These are phyloP conservation scores for Biscogniauxia sp. DNA, from an alignment of 2,329 filamentous ascomycete genomes.

Conservation along the genomic window DNA sequence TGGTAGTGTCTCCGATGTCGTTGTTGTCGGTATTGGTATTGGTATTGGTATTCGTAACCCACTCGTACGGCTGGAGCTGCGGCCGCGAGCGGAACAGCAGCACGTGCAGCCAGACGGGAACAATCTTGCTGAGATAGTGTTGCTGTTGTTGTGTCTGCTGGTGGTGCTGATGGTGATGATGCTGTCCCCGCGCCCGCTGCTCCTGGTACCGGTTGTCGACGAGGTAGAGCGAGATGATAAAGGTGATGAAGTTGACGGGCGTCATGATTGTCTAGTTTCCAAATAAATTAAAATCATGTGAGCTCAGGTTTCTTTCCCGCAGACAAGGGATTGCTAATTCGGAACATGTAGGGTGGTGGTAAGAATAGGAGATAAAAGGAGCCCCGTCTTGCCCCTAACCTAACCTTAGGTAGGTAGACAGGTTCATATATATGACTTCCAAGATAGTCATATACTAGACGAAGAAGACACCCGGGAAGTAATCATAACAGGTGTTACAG, in stretches of 20 bases:
- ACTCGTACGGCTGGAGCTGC: constrained; percentile 40
- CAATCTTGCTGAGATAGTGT: constrained; percentile 20
- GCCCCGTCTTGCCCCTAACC: too few species aligned
- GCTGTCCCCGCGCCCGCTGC: constrained; percentile 42
- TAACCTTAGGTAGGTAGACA: too few species aligned
- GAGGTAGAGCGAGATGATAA: constrained; percentile 62
- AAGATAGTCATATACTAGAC: too few species aligned
- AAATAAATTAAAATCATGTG: too few species aligned
- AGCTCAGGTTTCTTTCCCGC: too few species aligned
- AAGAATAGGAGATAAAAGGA: too few species aligned
- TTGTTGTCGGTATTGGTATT: not conserved
- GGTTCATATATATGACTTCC: too few species aligned
- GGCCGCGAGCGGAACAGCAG: constrained; percentile 40
- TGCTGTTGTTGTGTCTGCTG: constrained; percentile 18
- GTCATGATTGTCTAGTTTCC: constrained; percentile 51
- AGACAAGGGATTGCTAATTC: too few species aligned
- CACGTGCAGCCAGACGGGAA: constrained; percentile 42
- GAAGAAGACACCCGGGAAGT: too few species aligned
- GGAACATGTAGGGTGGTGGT: too few species aligned
- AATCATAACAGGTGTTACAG: not conserved
- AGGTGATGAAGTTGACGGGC: constrained; percentile 61
- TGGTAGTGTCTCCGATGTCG: too few species aligned
- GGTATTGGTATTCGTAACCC: constrained; percentile 22
- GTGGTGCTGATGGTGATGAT: constrained; percentile 32
- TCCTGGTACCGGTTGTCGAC: constrained; percentile 58